A percentile compares a stretch with the other conserved stretches of the same genome.
Conservation (phyloP, 2,329 filamentous ascomycete species). For the Rutstroemia sp. region DNA sequence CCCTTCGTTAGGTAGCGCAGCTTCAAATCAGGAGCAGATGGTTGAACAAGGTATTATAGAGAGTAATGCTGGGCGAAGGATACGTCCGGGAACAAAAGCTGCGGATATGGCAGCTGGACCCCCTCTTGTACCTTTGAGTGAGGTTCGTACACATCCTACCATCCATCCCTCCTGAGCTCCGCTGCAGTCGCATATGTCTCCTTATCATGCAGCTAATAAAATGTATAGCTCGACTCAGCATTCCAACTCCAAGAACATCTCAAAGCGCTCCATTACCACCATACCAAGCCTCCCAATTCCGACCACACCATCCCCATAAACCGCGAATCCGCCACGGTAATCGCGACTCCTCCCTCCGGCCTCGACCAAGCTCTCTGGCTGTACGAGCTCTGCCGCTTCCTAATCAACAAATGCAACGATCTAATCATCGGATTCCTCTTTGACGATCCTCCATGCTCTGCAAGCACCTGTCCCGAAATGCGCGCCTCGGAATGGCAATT, state of each 20-base stretch:
- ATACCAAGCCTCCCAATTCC: slow-evolving; percentile 54
- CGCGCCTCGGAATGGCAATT: slow-evolving; percentile 99
- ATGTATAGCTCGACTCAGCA: slow-evolving; percentile 77
- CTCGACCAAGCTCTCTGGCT: slow-evolving; percentile 89
- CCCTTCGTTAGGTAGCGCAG: slow-evolving; percentile 54
- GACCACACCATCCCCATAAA: slow-evolving; percentile 64
- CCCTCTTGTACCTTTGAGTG: slow-evolving; percentile 74
- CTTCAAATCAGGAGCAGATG: slow-evolving; percentile 50
- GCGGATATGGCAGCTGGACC: slow-evolving; percentile 89
- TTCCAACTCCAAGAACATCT: slow-evolving; percentile 98
- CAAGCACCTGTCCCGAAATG: slow-evolving; percentile 92
- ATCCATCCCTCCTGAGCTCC: background rate
- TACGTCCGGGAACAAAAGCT: slow-evolving; percentile 88
- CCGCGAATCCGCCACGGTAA: slow-evolving; percentile 63
- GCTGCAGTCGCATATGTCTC: slow-evolving; percentile 2
- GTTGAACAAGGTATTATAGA: slow-evolving; percentile 58
- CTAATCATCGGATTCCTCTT: slow-evolving; percentile 90
- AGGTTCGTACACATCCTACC: slow-evolving; percentile 47
- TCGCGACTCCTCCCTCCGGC: slow-evolving; percentile 72
- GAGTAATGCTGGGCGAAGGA: slow-evolving; percentile 70
- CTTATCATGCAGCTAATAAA: slow-evolving; percentile 15
- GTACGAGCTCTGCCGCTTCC: slow-evolving; percentile 93
- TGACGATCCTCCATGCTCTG: slow-evolving; percentile 82
- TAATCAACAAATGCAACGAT: slow-evolving; percentile 89
- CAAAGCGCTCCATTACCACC: slow-evolving; percentile 79